Evolutionary conservation across 495 filamentous ascomycete species (phyloP).

Genomic region (Daldinia grandis): DNA sequence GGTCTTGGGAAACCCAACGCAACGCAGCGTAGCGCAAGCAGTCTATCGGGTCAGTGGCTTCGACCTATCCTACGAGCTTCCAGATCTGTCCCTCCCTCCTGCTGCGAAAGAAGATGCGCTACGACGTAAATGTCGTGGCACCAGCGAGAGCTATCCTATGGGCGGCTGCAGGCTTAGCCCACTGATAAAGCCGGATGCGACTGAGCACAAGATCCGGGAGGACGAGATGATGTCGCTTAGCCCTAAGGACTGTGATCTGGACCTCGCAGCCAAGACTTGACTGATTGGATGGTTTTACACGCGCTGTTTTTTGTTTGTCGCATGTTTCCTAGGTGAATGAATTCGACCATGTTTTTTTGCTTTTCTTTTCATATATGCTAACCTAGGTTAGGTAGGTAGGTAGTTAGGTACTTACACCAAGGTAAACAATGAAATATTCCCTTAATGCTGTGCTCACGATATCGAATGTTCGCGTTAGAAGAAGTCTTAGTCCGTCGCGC

Average conservation of each 20-base stretch:
- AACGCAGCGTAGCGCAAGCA: too few species aligned
- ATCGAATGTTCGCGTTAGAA: not conserved
- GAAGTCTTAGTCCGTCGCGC: not conserved
- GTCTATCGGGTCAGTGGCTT: not conserved
- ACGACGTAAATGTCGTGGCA: constrained; percentile 12
- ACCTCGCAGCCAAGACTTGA: constrained; percentile 24
- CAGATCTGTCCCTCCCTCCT: constrained; percentile 3
- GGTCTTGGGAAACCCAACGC: not conserved
- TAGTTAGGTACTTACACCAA: not conserved
- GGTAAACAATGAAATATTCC: not conserved
- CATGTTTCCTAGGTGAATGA: not conserved
- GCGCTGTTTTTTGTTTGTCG: not conserved
- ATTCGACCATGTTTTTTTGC: not conserved
- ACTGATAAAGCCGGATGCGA: constrained; percentile 27
- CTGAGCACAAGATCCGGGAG: constrained; percentile 8
- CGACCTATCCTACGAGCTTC: constrained; percentile 3
- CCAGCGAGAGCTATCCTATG: not conserved
- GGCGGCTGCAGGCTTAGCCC: constrained; percentile 2
- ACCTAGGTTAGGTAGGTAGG: too few species aligned
- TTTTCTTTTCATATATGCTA: not conserved
- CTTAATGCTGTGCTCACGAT: constrained; percentile 8
- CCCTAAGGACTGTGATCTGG: constrained; percentile 21
- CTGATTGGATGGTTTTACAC: constrained; percentile 1
- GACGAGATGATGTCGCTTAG: constrained; percentile 7
- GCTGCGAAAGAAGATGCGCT: constrained; percentile 7